Percentiles rank a stretch among this genome's conserved stretches.
Evolutionary conservation across 352 stramenopile genomes (phyloP).

Genomic region (Phytophthora sansomeana): DNA sequence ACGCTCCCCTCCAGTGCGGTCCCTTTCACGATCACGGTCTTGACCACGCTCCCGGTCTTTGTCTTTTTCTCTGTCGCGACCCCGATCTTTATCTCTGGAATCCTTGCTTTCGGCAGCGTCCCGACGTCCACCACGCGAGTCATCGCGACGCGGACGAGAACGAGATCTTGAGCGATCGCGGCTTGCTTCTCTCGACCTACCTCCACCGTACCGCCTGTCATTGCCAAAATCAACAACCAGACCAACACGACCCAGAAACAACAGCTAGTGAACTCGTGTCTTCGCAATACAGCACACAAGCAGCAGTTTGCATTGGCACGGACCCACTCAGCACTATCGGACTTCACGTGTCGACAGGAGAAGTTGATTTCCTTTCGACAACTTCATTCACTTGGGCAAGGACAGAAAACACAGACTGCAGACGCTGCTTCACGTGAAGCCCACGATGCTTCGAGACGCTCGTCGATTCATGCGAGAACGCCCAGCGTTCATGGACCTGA

Average conservation of each 20-base stretch:
- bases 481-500: constrained; percentile 30
- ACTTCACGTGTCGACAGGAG: constrained; percentile 37
- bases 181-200: constrained; percentile 50
- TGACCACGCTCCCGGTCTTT: constrained; percentile 25
- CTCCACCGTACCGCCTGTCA: constrained; percentile 31
- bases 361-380: constrained; percentile 42
- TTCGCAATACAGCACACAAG: constrained; percentile 24
- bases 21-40: background rate
- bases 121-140: constrained; percentile 27
- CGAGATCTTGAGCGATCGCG: constrained; percentile 69
- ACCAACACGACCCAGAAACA: constrained; percentile 41
- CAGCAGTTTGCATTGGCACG: constrained; percentile 30
- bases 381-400: constrained; percentile 29
- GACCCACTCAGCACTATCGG: constrained; percentile 33
- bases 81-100: constrained; percentile 32
- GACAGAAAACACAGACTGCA: constrained; percentile 22
- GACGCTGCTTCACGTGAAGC: constrained; percentile 17
- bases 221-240: constrained; percentile 33
- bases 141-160: constrained; percentile 47
- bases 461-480: constrained; percentile 39
- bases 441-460: constrained; percentile 32
- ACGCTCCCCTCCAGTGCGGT: no score
- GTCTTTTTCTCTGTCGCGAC: constrained; percentile 25
- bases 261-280: constrained; percentile 42
- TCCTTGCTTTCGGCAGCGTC: constrained; percentile 32